Percentiles rank a stretch among this genome's conserved stretches.
phyloP scores from a whole-genome alignment of 805 yeast species.

The Starmerella scarabaei region DNA sequence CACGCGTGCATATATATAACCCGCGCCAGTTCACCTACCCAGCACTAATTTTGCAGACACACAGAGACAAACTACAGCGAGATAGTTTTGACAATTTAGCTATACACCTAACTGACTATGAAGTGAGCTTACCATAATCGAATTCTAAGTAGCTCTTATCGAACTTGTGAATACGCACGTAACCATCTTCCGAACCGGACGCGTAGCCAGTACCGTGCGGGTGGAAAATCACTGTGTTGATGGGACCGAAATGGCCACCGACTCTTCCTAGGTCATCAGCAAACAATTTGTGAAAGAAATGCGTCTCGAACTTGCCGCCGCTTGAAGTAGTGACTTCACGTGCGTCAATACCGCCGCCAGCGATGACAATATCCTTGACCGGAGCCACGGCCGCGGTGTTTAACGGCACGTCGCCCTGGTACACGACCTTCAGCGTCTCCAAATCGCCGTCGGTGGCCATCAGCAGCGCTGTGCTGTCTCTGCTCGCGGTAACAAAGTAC shows the following conservation, averaged over 20 bases:
- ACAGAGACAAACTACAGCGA: too few species aligned
- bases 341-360: slow-evolving; percentile 99
- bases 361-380: slow-evolving; percentile 73
- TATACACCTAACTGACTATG: too few species aligned
- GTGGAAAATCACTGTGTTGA: slow-evolving; percentile 83
- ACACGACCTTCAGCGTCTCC: slow-evolving; percentile 50
- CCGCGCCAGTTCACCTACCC: neutral
- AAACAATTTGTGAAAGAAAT: slow-evolving; percentile 89
- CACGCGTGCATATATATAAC: too few species aligned
- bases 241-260: slow-evolving; percentile 98
- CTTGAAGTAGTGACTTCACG: slow-evolving; percentile 96
- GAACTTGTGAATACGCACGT: slow-evolving; percentile 82
- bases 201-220: slow-evolving; percentile 89
- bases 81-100: too few species aligned
- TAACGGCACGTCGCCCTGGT: slow-evolving; percentile 80
- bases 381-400: slow-evolving; percentile 94
- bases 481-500: slow-evolving; percentile 83
- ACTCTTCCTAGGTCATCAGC: slow-evolving; percentile 94
- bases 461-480: slow-evolving; percentile 74
- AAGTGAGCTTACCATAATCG: slow-evolving; percentile 54
- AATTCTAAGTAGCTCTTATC: slow-evolving; percentile 89
- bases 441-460: slow-evolving; percentile 61
- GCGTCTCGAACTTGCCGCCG: slow-evolving; percentile 94
- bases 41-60: too few species aligned
- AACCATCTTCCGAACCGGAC: slow-evolving; percentile 99